Percentiles rank a stretch among this genome's conserved stretches.
These are phyloP conservation scores for Clavispora santaluciae DNA, from an alignment of 805 yeast species.

Conservation along the genomic window DNA sequence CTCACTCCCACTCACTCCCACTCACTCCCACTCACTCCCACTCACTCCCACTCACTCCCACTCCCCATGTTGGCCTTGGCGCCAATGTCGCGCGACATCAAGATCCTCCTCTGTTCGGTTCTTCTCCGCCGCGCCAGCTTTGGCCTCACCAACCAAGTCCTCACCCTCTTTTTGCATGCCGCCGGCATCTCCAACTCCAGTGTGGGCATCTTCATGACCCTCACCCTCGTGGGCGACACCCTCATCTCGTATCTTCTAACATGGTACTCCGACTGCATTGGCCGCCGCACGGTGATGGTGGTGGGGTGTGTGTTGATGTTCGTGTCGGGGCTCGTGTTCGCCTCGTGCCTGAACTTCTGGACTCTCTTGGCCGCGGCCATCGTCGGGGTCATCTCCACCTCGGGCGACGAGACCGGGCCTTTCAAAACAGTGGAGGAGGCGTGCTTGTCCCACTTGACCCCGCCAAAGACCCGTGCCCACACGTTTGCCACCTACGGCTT, in stretches of 20 bases:
- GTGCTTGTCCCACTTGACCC: conserved; percentile 73
- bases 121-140: conserved; percentile 68
- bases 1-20: too few species aligned
- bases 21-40: background rate
- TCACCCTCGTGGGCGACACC: conserved; percentile 78
- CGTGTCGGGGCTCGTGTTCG: conserved; percentile 60
- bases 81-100: conserved; percentile 40
- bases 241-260: conserved; percentile 63
- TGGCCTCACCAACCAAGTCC: conserved; percentile 74
- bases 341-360: conserved; percentile 47
- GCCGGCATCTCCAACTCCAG: conserved; percentile 49
- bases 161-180: conserved; percentile 60
- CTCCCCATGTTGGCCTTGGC: background rate
- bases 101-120: conserved; percentile 63
- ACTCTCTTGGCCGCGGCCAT: conserved; percentile 67
- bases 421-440: conserved; percentile 84
- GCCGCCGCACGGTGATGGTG: conserved; percentile 60
- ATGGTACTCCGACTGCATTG: conserved; percentile 70
- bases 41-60: background rate
- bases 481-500: conserved; percentile 72
- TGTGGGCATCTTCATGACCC: conserved; percentile 78
- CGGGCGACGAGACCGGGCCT: conserved; percentile 90
- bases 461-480: conserved; percentile 58
- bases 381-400: conserved; percentile 81
- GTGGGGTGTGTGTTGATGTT: conserved; percentile 67